Evolutionary conservation across 306 rosid genomes (phyloP).

Genomic region (Inga laurina): DNA sequence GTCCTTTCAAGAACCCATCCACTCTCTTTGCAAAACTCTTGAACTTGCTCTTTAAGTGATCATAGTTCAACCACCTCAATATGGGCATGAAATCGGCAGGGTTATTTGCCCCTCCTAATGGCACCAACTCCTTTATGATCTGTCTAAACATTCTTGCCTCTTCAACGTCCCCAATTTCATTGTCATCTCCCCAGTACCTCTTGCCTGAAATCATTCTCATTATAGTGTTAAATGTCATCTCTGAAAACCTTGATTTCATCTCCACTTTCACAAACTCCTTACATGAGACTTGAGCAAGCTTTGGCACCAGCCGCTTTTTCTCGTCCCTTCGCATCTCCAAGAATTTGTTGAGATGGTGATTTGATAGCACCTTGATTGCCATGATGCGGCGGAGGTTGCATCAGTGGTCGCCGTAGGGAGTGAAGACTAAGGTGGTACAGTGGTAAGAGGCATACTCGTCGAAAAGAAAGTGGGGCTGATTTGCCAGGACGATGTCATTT

Average conservation of each 20-base stretch:
- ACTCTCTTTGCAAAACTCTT: slow-evolving; percentile 23
- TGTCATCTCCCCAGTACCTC: slow-evolving; percentile 36
- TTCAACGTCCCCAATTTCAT: slow-evolving; percentile 23
- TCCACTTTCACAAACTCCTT: slow-evolving; percentile 36
- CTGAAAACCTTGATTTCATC: slow-evolving; percentile 32
- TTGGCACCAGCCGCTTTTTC: too few relatives aligned
- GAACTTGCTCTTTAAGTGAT: slow-evolving; percentile 29
- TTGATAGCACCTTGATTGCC: slow-evolving; percentile 48
- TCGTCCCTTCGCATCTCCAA: slow-evolving; percentile 35
- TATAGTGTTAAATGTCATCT: slow-evolving; percentile 48
- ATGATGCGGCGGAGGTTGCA: slow-evolving; percentile 69
- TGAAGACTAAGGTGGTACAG: neutral
- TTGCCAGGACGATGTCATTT: neutral
- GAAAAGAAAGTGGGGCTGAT: neutral
- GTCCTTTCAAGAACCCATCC: slow-evolving; percentile 37
- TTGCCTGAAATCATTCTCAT: slow-evolving; percentile 63
- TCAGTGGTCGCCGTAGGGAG: slow-evolving; percentile 71
- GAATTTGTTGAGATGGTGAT: slow-evolving; percentile 37
- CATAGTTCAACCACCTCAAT: slow-evolving; percentile 34
- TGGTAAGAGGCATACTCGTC: neutral
- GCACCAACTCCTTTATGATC: neutral
- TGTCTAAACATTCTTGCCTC: slow-evolving; percentile 33
- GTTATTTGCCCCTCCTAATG: neutral
- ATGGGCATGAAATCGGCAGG: slow-evolving; percentile 35
- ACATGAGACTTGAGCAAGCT: slow-evolving; percentile 10